Base-by-base conservation (phyloP, 306 rosid species). In the Erythrophleum fordii region DNA sequence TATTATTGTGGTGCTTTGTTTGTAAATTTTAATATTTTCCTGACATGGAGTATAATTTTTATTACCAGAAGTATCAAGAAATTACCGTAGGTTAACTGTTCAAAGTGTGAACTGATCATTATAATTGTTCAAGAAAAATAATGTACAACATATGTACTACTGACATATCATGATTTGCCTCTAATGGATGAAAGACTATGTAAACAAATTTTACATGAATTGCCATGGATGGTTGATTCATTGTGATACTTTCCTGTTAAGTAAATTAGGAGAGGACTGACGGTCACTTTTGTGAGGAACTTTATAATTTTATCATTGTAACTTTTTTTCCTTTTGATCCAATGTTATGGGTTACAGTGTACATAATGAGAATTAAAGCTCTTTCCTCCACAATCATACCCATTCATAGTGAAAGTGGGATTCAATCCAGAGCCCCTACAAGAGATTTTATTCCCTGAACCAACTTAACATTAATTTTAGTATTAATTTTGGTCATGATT, bases 401-500 rank as follows among this genome's bases (percentile, higher is more conserved):
- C n/a, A 4, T 72, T 66, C 8, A 22, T 51, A 28, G 14, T 28
- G 28, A 29, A 29, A 29, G 42, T 49, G 51, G 23, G 55, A 29
- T 84, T 75, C 56, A 29, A 79, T 52, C 35, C 20, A 25, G 59
- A 42, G 42, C 53, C 45, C 76, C 13, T 39, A 20, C 44, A 29
- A 28, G 39, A 22, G 70, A 34, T 48, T 67, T 67, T 68, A 22
- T 72, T 48, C 17, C 64, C 68, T 42, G 17, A 61, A 71, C 34
- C 34, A 39, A 51, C 59, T 46, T 17, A 77, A 74, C 61, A 14
- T 68, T 37, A 73, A 76, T n/a, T n/a, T n/a, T n/a, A n/a, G n/a
- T n/a, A 14, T 68, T 37, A 73, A 9, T 35, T 48, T 23, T 12
- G 48, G 26, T 76, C 62, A 42, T 75, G 52, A 41, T 51, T 69